Base-by-base conservation (phyloP, 306 rosid species). In the Medicago lupulina region DNA sequence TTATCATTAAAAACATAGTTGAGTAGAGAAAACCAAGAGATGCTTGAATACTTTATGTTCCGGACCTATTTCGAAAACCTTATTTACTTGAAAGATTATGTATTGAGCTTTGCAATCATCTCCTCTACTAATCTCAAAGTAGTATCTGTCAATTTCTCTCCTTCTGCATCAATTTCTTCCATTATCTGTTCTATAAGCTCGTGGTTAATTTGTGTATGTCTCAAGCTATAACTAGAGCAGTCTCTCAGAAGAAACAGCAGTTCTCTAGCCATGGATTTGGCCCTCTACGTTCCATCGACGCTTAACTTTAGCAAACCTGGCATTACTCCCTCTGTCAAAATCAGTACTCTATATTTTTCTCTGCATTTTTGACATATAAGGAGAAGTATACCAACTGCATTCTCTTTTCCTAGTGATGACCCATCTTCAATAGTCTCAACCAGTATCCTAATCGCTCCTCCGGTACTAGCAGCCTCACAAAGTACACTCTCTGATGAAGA, bases 241-340 rank as follows among this genome's bases (percentile, higher is more conserved):
- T 88, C 98, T 77, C 92, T 87, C 53, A 90, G 79, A 39, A 90
- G 94, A 55, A 90, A 70, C 78, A 90, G 25, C 84, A 89, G n/a
- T 54, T 92, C 87, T 34, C 73, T 16, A 17, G 98, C 88, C 78
- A 53, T 58, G 14, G 70, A 61, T 76, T 81, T 88, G 9, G 91
- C 94, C 43, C 83, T 76, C 86, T 85, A 9, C 2, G 98, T 88
- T 53, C 98, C 98, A 23, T 90, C 96, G 72, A 87, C 86, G 0
- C 88, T 88, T 78, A 92, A 76, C 89, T 92, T 92, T 77, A 92
- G 96, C 84, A 90, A 79, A 8, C 96, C 92, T 0, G 94, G 96
- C 91, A 92, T 87, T 21, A 85, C 94, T n/a, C 97, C 97, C 58
- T 88, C 94, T 75, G 85, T 80, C 74, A 92, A 58, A 15, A 89